Conservation (phyloP, 2,329 filamentous ascomycete genomes). For the Hypoxylon sp. region DNA sequence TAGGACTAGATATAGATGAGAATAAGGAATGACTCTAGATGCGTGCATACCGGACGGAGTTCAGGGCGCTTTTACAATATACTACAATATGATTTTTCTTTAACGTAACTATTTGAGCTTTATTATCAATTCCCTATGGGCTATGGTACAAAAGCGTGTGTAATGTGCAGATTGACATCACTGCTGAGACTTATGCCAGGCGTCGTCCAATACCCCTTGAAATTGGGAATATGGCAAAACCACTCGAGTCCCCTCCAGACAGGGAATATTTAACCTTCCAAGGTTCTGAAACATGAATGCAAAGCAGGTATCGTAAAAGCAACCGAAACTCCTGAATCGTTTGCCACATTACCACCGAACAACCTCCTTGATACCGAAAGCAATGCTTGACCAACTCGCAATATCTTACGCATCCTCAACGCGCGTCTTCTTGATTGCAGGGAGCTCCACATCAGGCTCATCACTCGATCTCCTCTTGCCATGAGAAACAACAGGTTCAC, state of each 20-base stretch:
- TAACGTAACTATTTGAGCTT: not conserved
- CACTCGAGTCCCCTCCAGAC: not conserved
- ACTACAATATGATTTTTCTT: constrained; percentile 23
- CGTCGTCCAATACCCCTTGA: constrained; percentile 1
- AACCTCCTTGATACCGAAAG: constrained; percentile 8
- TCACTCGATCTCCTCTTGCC: constrained; percentile 63
- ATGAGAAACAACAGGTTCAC: constrained; percentile 39
- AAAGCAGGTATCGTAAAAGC: constrained; percentile 47
- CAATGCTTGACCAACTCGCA: constrained; percentile 32
- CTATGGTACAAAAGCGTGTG: constrained; percentile 3
- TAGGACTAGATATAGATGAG: constrained; percentile 55
- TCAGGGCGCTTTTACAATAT: constrained; percentile 29
- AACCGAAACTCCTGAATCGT: constrained; percentile 46
- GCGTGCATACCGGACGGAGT: constrained; percentile 35
- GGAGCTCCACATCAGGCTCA: constrained; percentile 43
- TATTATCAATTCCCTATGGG: not conserved
- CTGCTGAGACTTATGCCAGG: not conserved
- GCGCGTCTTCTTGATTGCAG: constrained; percentile 62
- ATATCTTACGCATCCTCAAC: constrained; percentile 51
- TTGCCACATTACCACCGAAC: constrained; percentile 18
- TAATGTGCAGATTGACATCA: not conserved
- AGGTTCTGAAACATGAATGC: constrained; percentile 44
- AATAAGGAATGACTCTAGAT: constrained; percentile 7
- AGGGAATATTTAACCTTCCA: not conserved
- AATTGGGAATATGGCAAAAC: not conserved